Evolutionary conservation across 768 basidiomycete species (phyloP).

Genomic region (Phlebiopsis flavidoalba): DNA sequence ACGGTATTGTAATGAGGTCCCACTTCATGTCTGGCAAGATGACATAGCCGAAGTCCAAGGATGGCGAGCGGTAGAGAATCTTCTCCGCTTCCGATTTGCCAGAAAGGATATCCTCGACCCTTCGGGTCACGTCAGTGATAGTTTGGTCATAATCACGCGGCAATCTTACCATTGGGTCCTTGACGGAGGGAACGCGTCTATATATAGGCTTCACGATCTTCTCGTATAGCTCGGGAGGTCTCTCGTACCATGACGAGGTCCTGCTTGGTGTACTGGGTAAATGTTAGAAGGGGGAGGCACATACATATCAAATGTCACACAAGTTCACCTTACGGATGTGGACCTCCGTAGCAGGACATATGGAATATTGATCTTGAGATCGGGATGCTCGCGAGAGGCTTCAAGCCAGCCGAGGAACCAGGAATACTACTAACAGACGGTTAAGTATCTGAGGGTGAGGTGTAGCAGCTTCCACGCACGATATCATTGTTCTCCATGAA

Average conservation of each 20-base stretch:
- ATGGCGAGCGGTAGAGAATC: constrained; percentile 55
- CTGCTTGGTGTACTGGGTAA: constrained; percentile 69
- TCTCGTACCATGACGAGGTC: constrained; percentile 69
- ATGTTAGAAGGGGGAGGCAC: not conserved
- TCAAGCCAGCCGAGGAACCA: constrained; percentile 76
- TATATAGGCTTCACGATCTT: constrained; percentile 73
- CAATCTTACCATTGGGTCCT: constrained; percentile 72
- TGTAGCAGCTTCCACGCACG: constrained; percentile 31
- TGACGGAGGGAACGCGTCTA: constrained; percentile 64
- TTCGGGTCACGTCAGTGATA: constrained; percentile 22
- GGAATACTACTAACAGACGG: constrained; percentile 51
- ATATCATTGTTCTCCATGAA: constrained; percentile 64
- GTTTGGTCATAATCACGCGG: not conserved
- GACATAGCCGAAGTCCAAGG: constrained; percentile 53
- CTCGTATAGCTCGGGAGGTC: constrained; percentile 73
- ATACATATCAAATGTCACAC: too few species aligned
- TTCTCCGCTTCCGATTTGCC: constrained; percentile 73
- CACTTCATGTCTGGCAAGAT: constrained; percentile 97
- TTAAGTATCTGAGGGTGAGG: not conserved
- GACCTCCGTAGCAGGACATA: constrained; percentile 85
- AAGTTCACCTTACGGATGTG: constrained; percentile 74
- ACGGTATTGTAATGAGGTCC: constrained; percentile 71
- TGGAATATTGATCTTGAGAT: constrained; percentile 80
- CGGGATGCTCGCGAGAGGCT: constrained; percentile 37
- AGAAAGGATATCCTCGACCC: constrained; percentile 82